Percentiles rank a stretch among this genome's conserved stretches.
Evolutionary conservation across 73 alveolate genomes (phyloP).

Genomic region (Paramecium octaurelia): DNA sequence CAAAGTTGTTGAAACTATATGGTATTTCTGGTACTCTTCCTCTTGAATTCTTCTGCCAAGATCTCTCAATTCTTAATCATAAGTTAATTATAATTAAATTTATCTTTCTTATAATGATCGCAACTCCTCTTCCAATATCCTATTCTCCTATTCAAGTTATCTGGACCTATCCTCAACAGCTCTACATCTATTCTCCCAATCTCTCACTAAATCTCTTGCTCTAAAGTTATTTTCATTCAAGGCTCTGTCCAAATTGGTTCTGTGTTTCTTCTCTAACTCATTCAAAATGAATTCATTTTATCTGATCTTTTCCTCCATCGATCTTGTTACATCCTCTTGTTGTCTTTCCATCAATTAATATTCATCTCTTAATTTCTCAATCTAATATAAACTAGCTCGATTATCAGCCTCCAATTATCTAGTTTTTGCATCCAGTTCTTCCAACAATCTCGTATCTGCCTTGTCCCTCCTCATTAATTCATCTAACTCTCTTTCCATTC

Average conservation of each 20-base stretch:
- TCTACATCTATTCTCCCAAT: conserved; percentile 66
- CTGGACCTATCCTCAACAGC: conserved; percentile 53
- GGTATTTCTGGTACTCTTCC: conserved; percentile 54
- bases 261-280: conserved; percentile 61
- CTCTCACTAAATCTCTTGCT: conserved; percentile 57
- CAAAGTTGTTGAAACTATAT: conserved; percentile 24
- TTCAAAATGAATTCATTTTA: conserved; percentile 54
- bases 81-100: conserved; percentile 52
- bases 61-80: conserved; percentile 62
- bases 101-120: conserved; percentile 50
- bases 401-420: conserved; percentile 45
- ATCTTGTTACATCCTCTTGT: conserved; percentile 47
- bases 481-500: conserved; percentile 63
- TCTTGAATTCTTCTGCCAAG: conserved; percentile 59
- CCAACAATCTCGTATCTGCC: conserved; percentile 60
- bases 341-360: conserved; percentile 53
- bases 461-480: conserved; percentile 62
- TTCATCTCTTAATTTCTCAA: conserved; percentile 61
- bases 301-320: conserved; percentile 55
- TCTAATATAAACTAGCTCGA: conserved; percentile 42
- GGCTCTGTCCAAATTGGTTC: conserved; percentile 53
- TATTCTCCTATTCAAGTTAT: conserved; percentile 53
- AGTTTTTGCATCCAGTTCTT: conserved; percentile 65
- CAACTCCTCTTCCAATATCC: conserved; percentile 48
- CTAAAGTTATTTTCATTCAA: conserved; percentile 62